phyloP scores from a whole-genome alignment of 768 basidiomycete genomes.

The Boletus eberwhitei region DNA sequence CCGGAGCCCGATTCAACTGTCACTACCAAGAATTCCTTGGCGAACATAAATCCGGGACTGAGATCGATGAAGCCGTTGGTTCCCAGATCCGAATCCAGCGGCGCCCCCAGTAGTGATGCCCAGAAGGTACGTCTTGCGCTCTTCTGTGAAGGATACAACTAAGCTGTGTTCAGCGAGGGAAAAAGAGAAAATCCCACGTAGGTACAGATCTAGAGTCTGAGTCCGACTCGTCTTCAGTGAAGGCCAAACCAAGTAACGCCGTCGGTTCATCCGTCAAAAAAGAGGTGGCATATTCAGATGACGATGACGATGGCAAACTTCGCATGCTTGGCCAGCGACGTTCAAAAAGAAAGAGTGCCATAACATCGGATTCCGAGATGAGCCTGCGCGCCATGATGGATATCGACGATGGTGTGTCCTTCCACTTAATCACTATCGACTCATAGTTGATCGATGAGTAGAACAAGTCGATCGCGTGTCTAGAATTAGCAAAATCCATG shows the following conservation, averaged over 20 bases:
- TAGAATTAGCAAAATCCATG: conserved; percentile 17
- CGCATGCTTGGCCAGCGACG: conserved; percentile 24
- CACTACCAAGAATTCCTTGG: not conserved
- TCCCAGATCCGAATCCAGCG: not conserved
- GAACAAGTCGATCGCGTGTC: conserved; percentile 26
- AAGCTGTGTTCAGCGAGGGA: conserved; percentile 33
- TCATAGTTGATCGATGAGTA: conserved; percentile 10
- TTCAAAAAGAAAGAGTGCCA: conserved; percentile 32
- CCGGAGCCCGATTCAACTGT: not conserved
- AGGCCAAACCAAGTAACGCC: conserved; percentile 8
- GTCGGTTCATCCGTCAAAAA: conserved; percentile 37
- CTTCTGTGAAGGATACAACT: not conserved
- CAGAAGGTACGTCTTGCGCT: conserved; percentile 2
- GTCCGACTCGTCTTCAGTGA: conserved; percentile 1
- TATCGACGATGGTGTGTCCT: conserved; percentile 63
- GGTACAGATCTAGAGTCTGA: conserved; percentile 28
- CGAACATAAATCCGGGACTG: not conserved
- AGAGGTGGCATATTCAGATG: conserved; percentile 49
- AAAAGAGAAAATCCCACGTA: conserved; percentile 44
- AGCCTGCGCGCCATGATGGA: conserved; percentile 69
- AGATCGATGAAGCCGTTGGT: not conserved
- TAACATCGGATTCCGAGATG: conserved; percentile 43
- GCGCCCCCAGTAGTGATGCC: not conserved
- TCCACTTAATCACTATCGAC: conserved; percentile 10
- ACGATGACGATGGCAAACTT: conserved; percentile 50